Conservation (phyloP, 1,139 yeast genomes). For the Saccharomyces hybrid region DNA sequence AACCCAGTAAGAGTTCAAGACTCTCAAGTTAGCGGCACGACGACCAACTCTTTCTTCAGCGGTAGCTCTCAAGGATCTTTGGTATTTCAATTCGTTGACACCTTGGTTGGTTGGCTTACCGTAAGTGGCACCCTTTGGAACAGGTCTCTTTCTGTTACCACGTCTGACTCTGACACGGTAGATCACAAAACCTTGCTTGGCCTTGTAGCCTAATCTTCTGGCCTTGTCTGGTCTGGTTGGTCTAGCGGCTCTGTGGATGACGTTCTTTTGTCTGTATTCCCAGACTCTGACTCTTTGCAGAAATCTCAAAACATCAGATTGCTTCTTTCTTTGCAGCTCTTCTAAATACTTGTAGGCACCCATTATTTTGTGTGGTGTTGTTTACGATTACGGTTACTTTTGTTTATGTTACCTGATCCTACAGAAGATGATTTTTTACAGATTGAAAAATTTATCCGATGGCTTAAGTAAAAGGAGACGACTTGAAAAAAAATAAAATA, state of each 20-base stretch:
- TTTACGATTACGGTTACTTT: no score
- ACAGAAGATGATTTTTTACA: no score
- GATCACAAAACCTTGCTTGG: constrained; percentile 98
- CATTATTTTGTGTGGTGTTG: constrained; percentile 40
- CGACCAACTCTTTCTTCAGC: constrained; percentile 99
- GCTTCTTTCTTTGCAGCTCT: constrained; percentile 99
- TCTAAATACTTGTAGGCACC: constrained; percentile 99
- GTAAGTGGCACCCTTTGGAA: constrained; percentile 99
- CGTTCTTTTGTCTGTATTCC: constrained; percentile 99
- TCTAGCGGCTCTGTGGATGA: constrained; percentile 97
- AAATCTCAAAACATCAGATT: constrained; percentile 98
- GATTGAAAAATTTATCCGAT: no score
- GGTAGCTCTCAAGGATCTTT: constrained; percentile 93
- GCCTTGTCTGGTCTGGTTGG: constrained; percentile 99
- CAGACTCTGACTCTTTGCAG: constrained; percentile 99
- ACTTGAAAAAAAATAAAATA: no score
- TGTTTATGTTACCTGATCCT: no score
- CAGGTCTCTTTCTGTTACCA: constrained; percentile 99
- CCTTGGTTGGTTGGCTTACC: constrained; percentile 99
- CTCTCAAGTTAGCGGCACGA: constrained; percentile 98
- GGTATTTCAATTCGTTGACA: constrained; percentile 98
- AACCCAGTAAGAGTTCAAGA: constrained; percentile 98
- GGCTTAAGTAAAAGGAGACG: no score
- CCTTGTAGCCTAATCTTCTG: constrained; percentile 99
- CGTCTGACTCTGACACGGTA: constrained; percentile 99